Base-by-base conservation (phyloP, 164 flowering plant genomes). In the Dillenia suffruticosa region DNA sequence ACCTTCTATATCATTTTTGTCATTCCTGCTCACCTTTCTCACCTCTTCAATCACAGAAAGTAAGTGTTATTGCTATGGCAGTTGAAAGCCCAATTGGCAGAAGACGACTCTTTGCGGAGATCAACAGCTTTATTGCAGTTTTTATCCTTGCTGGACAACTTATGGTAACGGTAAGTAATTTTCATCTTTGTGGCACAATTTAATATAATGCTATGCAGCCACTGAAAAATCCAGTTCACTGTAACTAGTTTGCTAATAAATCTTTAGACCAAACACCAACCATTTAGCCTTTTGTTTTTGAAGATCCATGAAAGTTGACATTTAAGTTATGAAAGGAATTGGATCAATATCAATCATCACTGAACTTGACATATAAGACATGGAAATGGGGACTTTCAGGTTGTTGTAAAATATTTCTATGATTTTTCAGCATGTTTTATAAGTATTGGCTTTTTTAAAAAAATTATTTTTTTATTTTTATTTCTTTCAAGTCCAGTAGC, bases 111-210 rank as follows among this genome's bases (percentile, higher is more conserved):
- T 87, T 94, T 75, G 98, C 95, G 8, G 81, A 89, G 79, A 91
- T 94, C 74, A 94, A 94, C 65, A 94, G 98, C 78, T 87, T 89
- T 62, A 89, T 85, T 79, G 98, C 97, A 54, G 63, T 89, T 46
- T 94, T 91, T 68, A 91, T 94, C 61, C 87, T 94, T 57, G 82
- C 76, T 54, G 98, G 98, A 63, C 97, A 94, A 76, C 88, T 94
- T 24, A 86, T 90, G 51, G 49, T 91, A 65, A 94, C 97, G 73
- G 97, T 92, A 86, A 66, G 80, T 49, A 68, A 19, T 64, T 55
- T 57, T 67, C 6, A 8, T 2, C 49, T 3, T 47, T 2, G 10
- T 24, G 44, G 60, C 8, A 45, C 46, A 57, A 57, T 26, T 57
- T 57, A 47, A 46, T 43, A 43, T 43, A 12, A n/a, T 43, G 19